Conservation (phyloP, 2,329 filamentous ascomycete species). For the Ophiostoma sp. region DNA sequence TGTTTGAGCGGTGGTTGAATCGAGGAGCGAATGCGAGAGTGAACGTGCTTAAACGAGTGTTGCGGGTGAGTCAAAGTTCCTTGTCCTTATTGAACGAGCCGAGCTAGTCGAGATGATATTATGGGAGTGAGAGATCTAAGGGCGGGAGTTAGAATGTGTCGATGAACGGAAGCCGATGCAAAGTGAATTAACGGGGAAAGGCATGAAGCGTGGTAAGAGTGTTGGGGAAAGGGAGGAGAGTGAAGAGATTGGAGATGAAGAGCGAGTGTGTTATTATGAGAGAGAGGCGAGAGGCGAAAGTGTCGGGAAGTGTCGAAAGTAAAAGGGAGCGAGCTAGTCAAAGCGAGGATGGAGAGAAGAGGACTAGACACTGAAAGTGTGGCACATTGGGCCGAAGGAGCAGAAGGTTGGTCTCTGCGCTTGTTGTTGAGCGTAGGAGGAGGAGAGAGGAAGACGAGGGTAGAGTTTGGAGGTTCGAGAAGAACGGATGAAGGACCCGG, state of each 20-base stretch:
- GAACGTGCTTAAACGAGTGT: neutral
- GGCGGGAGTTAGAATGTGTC: neutral
- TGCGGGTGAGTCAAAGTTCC: neutral
- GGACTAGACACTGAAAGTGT: neutral
- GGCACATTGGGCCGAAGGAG: neutral
- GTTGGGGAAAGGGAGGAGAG: slow-evolving; percentile 1
- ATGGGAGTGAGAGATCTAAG: neutral
- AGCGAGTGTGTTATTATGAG: neutral
- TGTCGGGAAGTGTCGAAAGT: slow-evolving; percentile 9
- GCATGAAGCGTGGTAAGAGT: neutral
- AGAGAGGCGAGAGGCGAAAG: neutral
- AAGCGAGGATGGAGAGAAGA: neutral
- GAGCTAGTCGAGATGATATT: neutral
- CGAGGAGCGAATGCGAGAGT: neutral
- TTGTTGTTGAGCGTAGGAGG: neutral
- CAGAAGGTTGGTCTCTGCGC: neutral
- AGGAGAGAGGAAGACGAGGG: neutral
- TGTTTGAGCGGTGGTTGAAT: neutral
- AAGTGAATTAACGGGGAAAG: neutral
- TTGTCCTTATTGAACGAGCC: neutral
- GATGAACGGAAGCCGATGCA: neutral
- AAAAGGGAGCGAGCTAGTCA: slow-evolving; percentile 8
- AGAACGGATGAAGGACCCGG: slow-evolving; percentile 32
- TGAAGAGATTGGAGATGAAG: slow-evolving; percentile 1
- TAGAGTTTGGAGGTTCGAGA: neutral